Percentiles rank a stretch among this genome's conserved stretches.
Evolutionary conservation across 768 basidiomycete species (phyloP).

Genomic region (Hortiboletus campestris): DNA sequence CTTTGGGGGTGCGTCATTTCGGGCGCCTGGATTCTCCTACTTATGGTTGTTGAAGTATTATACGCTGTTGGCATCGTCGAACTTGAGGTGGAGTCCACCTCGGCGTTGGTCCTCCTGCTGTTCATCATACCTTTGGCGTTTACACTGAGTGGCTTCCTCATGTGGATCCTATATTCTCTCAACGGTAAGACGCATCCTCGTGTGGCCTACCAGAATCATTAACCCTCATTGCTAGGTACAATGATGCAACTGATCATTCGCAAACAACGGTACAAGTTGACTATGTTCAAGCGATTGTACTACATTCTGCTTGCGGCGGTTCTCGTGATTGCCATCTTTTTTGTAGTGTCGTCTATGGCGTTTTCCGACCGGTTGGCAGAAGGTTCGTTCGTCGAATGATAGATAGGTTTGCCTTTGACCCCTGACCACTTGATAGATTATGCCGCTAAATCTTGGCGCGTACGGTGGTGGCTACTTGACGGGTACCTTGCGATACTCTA

Average conservation of each 20-base stretch:
- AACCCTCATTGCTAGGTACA: constrained; percentile 55
- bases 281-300: constrained; percentile 87
- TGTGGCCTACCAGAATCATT: not conserved
- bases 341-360: constrained; percentile 86
- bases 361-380: constrained; percentile 91
- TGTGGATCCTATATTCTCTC: constrained; percentile 93
- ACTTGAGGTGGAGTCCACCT: constrained; percentile 87
- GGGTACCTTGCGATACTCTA: constrained; percentile 92
- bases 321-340: constrained; percentile 81
- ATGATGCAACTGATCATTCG: constrained; percentile 81
- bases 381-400: constrained; percentile 46
- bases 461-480: constrained; percentile 95
- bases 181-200: constrained; percentile 56
- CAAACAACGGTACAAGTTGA: constrained; percentile 82
- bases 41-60: constrained; percentile 53
- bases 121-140: constrained; percentile 95
- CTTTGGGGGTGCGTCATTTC: constrained; percentile 75
- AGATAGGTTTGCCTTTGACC: not conserved
- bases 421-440: constrained; percentile 60
- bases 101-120: constrained; percentile 76
- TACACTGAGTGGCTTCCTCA: constrained; percentile 91
- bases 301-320: constrained; percentile 83
- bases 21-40: not conserved
- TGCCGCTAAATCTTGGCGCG: constrained; percentile 84
- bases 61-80: constrained; percentile 96